phyloP scores from a whole-genome alignment of 305 asterid genomes.

The Rubia occidens region DNA sequence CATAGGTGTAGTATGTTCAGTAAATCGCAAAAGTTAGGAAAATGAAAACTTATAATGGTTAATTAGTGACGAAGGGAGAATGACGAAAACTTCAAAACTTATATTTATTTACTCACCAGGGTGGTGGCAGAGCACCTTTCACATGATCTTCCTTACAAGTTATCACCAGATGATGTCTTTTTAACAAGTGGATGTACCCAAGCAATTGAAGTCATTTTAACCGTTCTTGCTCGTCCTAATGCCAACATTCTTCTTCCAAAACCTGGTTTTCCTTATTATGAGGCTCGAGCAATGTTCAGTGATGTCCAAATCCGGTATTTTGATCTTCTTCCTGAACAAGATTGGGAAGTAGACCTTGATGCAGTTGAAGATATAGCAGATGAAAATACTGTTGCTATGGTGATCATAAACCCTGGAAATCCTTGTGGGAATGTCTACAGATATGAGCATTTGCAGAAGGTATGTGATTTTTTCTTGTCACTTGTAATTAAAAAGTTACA shows the following conservation, averaged over 20 bases:
- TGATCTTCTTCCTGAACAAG: conserved; percentile 57
- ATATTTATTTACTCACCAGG: conserved; percentile 28
- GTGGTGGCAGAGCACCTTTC: conserved; percentile 70
- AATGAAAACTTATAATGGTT: background rate
- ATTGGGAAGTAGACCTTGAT: conserved; percentile 71
- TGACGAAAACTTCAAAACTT: background rate
- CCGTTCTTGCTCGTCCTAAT: conserved; percentile 53
- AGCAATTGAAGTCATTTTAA: conserved; percentile 50
- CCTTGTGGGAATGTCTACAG: conserved; percentile 85
- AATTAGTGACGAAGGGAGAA: background rate
- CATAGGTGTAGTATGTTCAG: background rate
- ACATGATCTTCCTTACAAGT: conserved; percentile 50
- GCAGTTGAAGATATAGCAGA: conserved; percentile 53
- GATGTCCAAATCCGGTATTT: conserved; percentile 52
- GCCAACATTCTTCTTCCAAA: conserved; percentile 71
- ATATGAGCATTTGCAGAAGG: conserved; percentile 56
- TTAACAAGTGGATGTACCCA: conserved; percentile 63
- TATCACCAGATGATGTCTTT: conserved; percentile 54
- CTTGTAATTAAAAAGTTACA: background rate
- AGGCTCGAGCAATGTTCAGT: conserved; percentile 54
- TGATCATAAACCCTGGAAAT: conserved; percentile 75
- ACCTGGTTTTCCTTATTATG: conserved; percentile 77
- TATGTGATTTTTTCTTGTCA: conserved; percentile 4
- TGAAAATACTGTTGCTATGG: conserved; percentile 62
- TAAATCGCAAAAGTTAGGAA: background rate